Evolutionary conservation across 2,329 filamentous ascomycete genomes (phyloP).

Genomic region (Xylaria sp.): DNA sequence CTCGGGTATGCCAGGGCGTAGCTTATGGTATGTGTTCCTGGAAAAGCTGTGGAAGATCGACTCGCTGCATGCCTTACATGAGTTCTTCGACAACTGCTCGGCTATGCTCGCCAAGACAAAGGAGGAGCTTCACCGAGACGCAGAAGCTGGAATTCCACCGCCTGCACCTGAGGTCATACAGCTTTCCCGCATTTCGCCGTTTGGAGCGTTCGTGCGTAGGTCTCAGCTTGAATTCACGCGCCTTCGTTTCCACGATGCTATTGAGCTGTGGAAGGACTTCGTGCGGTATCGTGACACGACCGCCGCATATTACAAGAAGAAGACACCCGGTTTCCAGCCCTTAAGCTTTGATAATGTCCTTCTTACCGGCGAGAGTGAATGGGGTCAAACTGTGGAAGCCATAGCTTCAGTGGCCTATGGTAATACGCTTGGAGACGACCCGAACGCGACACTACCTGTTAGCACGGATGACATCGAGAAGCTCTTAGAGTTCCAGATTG

Average conservation of each 20-base stretch:
- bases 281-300: slow-evolving; percentile 83
- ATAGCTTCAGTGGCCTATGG: slow-evolving; percentile 63
- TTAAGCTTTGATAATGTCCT: slow-evolving; percentile 69
- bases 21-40: slow-evolving; percentile 89
- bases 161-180: slow-evolving; percentile 65
- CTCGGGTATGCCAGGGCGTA: slow-evolving; percentile 74
- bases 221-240: slow-evolving; percentile 82
- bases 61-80: slow-evolving; percentile 81
- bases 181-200: slow-evolving; percentile 78
- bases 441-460: slow-evolving; percentile 59
- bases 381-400: slow-evolving; percentile 61
- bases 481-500: slow-evolving; percentile 87
- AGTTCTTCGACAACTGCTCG: slow-evolving; percentile 74
- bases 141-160: slow-evolving; percentile 62
- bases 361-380: slow-evolving; percentile 59
- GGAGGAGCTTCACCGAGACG: slow-evolving; percentile 67
- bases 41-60: slow-evolving; percentile 85
- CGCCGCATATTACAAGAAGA: slow-evolving; percentile 71
- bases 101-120: slow-evolving; percentile 70
- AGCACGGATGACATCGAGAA: slow-evolving; percentile 84
- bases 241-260: slow-evolving; percentile 81
- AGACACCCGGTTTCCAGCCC: slow-evolving; percentile 68
- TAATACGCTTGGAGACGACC: slow-evolving; percentile 61
- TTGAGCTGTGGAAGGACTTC: slow-evolving; percentile 84
- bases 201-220: slow-evolving; percentile 83